These are phyloP conservation scores for Berkeleyomyces rouxiae DNA, from an alignment of 2,329 filamentous ascomycete species.

Conservation along the genomic window DNA sequence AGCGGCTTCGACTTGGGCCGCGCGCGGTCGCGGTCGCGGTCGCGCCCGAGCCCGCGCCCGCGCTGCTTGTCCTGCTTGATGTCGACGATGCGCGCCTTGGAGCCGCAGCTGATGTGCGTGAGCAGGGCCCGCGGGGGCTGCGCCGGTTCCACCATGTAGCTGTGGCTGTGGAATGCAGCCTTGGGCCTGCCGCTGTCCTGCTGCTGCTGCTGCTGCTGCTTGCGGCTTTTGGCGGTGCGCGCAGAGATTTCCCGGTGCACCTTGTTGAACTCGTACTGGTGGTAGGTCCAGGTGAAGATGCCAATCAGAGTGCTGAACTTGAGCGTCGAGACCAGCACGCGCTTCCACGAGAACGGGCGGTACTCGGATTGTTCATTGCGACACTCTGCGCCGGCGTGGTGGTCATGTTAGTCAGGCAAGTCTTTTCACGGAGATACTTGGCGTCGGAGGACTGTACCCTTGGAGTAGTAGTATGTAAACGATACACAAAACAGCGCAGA, in stretches of 20 bases:
- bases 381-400: background rate
- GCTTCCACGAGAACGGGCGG: conserved; percentile 2
- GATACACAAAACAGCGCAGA: conserved; percentile 7
- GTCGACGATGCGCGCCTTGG: background rate
- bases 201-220: background rate
- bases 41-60: background rate
- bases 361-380: conserved; percentile 8
- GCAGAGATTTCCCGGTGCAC: background rate
- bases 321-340: background rate
- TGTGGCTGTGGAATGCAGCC: background rate
- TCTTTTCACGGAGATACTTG: too few species aligned
- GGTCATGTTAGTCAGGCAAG: background rate
- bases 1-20: background rate
- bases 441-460: background rate
- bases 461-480: conserved; percentile 9
- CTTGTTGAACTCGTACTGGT: conserved; percentile 9
- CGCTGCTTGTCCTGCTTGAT: too few species aligned
- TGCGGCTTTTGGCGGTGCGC: background rate
- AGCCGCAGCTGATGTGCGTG: background rate
- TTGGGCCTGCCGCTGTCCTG: background rate
- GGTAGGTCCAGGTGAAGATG: conserved; percentile 9
- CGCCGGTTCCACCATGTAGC: background rate
- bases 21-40: background rate
- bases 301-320: conserved; percentile 8
- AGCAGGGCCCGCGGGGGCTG: background rate